Evolutionary conservation across 768 basidiomycete species (phyloP), one percentile per base, ranked within the genome.

Genomic region (Tephrocybe sp.): DNA sequence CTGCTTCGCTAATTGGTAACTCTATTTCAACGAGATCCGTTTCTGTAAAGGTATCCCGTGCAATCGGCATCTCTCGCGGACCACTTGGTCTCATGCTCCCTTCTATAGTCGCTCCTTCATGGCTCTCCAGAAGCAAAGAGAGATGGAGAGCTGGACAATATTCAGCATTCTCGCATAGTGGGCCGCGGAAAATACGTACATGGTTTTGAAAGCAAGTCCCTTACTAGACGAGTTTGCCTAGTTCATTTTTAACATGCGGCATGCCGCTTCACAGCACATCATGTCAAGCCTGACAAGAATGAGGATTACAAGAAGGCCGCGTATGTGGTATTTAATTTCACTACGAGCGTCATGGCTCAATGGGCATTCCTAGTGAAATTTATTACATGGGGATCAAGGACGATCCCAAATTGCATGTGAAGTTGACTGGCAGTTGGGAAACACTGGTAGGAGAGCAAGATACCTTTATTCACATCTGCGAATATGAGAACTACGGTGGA

Each of bases 161-260:
- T 81, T 49, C 90, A 94, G 61, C 94, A 98, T 65, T 94, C 91
- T 2, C 79, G 83, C 58, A 69, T 94, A 7, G 87, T 99, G 33
- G 95, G 91, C 27, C 75, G 95, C 50, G 92, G 94, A 39, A 98
- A 98, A 76, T 94, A 94, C 64, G 78, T 94, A 27, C 93, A 95
- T 65, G 89, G 85, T 11, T 84, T 95, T 57, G 90, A 93, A 71
- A 77, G 93, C 93, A 61, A 60, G 85, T 51, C 13, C 67, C 42
- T 19, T 18, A 12, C 21, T 34, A 12, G 10, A 5, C 18, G 37
- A 45, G 27, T 52, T 41, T 6, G 29, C 51, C n/a, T n/a, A n/a
- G n/a, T n/a, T 31, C 27, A 30, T 33, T 13, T 27, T 40, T 15
- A 22, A 24, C 16, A 23, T 48, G 19, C 11, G 29, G 3, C 43